Percentiles rank a stretch among this genome's conserved stretches.
Evolutionary conservation across 441 rosid species (phyloP).

Genomic region (Erysimum pusillum): DNA sequence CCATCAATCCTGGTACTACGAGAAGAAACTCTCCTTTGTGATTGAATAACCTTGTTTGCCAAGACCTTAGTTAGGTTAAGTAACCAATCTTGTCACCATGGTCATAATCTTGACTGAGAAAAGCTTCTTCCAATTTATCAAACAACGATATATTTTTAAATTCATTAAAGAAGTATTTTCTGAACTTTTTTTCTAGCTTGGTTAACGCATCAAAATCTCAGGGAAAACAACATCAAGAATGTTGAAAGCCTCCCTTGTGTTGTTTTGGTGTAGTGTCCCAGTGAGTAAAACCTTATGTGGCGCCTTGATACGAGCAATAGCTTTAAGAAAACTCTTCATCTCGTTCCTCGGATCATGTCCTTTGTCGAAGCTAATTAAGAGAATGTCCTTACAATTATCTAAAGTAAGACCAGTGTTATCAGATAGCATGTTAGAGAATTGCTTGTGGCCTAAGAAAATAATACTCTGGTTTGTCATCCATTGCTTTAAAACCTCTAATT

Average conservation of each 20-base stretch:
- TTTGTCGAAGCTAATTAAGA: constrained; percentile 70
- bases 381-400: constrained; percentile 55
- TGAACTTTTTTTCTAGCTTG: constrained; percentile 46
- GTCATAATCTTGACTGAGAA: constrained; percentile 52
- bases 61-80: constrained; percentile 72
- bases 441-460: constrained; percentile 69
- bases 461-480: constrained; percentile 64
- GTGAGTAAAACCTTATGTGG: constrained; percentile 72
- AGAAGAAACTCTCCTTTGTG: constrained; percentile 67
- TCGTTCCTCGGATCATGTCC: constrained; percentile 83
- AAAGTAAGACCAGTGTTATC: constrained; percentile 45
- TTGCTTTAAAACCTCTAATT: constrained; percentile 60
- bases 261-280: constrained; percentile 75
- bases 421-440: constrained; percentile 59
- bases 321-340: constrained; percentile 61
- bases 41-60: constrained; percentile 65
- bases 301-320: constrained; percentile 65
- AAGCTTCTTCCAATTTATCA: constrained; percentile 64
- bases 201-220: constrained; percentile 55
- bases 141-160: constrained; percentile 47
- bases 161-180: constrained; percentile 53
- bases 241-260: constrained; percentile 74
- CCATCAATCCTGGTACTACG: constrained; percentile 72
- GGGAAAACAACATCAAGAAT: constrained; percentile 70
- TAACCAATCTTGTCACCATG: constrained; percentile 56